Percentiles rank a stretch among this genome's conserved stretches.
Evolutionary conservation across 345 rosid genomes (phyloP).

Genomic region (Rhizophora apiculata): DNA sequence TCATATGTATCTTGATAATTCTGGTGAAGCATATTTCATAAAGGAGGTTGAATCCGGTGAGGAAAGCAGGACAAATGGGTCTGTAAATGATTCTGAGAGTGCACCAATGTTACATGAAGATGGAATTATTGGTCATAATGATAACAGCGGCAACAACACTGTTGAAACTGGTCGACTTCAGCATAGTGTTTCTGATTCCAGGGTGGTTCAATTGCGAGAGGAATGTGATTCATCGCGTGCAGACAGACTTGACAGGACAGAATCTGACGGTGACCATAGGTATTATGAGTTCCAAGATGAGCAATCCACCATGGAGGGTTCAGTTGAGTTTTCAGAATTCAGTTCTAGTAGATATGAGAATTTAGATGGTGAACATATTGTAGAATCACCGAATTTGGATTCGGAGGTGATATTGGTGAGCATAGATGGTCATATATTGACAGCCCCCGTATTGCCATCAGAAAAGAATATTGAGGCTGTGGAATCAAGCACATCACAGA

Average conservation of each 20-base stretch:
- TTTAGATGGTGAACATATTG: constrained; percentile 42
- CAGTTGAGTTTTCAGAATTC: constrained; percentile 46
- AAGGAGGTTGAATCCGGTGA: constrained; percentile 58
- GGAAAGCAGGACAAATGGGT: constrained; percentile 27
- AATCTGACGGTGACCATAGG: constrained; percentile 61
- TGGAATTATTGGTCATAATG: constrained; percentile 16
- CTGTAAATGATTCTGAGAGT: constrained; percentile 18
- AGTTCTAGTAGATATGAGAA: constrained; percentile 48
- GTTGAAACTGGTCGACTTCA: constrained; percentile 40
- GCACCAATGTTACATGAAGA: constrained; percentile 17
- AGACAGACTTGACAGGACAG: constrained; percentile 53
- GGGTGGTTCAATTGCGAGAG: constrained; percentile 38
- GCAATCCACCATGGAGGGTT: constrained; percentile 45
- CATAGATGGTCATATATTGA: constrained; percentile 76
- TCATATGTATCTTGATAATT: constrained; percentile 88
- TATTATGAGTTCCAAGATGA: constrained; percentile 76
- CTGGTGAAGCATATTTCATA: constrained; percentile 88
- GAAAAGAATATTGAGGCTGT: constrained; percentile 57
- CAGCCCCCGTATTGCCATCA: constrained; percentile 69
- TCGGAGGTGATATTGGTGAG: constrained; percentile 83
- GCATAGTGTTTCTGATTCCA: constrained; percentile 67
- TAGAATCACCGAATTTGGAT: constrained; percentile 48
- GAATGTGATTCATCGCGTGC: constrained; percentile 37
- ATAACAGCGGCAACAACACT: constrained; percentile 19
- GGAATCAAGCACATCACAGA: constrained; percentile 60